These are phyloP conservation scores for Lagenaria siceraria DNA, from an alignment of 306 rosid species.

Conservation along the genomic window DNA sequence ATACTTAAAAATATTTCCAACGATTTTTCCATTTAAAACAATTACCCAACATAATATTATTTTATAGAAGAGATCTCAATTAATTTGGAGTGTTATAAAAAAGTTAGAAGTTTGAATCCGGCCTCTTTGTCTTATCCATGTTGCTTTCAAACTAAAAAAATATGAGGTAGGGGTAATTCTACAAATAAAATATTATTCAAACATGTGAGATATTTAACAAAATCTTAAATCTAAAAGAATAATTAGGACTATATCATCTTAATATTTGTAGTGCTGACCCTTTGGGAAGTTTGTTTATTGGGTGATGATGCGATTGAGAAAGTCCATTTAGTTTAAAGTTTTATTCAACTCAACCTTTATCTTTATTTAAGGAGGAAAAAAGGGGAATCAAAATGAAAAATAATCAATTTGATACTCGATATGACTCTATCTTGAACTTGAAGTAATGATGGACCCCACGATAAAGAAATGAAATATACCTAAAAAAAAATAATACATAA, in stretches of 20 bases:
- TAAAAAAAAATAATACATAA: background rate
- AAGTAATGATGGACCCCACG: background rate
- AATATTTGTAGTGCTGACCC: background rate
- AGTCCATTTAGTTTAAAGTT: background rate
- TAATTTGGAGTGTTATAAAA: too few relatives aligned
- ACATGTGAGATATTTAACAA: too few relatives aligned
- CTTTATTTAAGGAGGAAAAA: background rate
- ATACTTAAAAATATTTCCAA: too few relatives aligned
- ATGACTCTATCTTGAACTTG: background rate
- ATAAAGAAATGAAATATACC: background rate
- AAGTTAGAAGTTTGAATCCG: too few relatives aligned
- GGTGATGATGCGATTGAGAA: background rate
- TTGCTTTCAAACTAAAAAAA: too few relatives aligned
- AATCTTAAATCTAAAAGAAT: too few relatives aligned
- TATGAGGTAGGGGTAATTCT: too few relatives aligned
- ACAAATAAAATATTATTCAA: too few relatives aligned
- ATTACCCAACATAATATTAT: too few relatives aligned
- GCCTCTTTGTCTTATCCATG: too few relatives aligned
- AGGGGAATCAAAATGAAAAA: background rate
- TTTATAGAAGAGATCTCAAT: too few relatives aligned
- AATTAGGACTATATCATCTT: background rate
- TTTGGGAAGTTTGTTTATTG: background rate
- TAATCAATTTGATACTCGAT: background rate
- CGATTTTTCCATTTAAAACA: too few relatives aligned
- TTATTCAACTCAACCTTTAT: background rate